Base-by-base conservation (phyloP, 73 alveolate species). In the Durusdinium trenchii region DNA sequence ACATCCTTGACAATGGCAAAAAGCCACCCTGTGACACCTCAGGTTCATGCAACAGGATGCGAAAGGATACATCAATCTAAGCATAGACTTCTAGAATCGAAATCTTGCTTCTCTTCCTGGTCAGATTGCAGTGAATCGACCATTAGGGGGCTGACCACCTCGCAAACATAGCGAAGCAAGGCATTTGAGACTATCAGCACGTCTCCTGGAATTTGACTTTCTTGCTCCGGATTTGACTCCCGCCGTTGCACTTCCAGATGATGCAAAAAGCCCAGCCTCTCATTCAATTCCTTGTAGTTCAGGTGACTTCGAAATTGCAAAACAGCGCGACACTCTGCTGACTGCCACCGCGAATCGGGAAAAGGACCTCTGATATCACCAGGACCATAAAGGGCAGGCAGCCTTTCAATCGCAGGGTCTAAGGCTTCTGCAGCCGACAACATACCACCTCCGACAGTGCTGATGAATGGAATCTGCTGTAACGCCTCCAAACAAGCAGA, bases 21-120 rank as follows among this genome's bases (percentile, higher is more conserved):
- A 91, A 91, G 7, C 98, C 98, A 23, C 90, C 98, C 45, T 91
- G 98, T 38, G 98, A 78, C 54, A 91, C 98, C 98, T 91, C 78
- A 36, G 51, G 42, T n/a, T n/a, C n/a, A n/a, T n/a, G n/a, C n/a
- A n/a, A n/a, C n/a, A n/a, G n/a, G n/a, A n/a, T n/a, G n/a, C n/a
- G n/a, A n/a, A n/a, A n/a, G n/a, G n/a, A n/a, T n/a, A n/a, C n/a
- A n/a, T n/a, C n/a, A n/a, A n/a, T n/a, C n/a, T n/a, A n/a, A n/a
- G n/a, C 91, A 81, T 48, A 81, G 91, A 81, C 91, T 76, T 20
- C 86, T 40, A n/a, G 86, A 76, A 76, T 76, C 91, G 48, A 50
- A 42, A 26, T 81, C 91, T 81, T 18, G 47, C 91, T 81, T 81
- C 91, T 81, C 91, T 81, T 81, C 91, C 91, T 81, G 67, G 36